These are phyloP conservation scores for Clonostachys solani DNA, from an alignment of 2,329 filamentous ascomycete genomes.

Conservation along the genomic window DNA sequence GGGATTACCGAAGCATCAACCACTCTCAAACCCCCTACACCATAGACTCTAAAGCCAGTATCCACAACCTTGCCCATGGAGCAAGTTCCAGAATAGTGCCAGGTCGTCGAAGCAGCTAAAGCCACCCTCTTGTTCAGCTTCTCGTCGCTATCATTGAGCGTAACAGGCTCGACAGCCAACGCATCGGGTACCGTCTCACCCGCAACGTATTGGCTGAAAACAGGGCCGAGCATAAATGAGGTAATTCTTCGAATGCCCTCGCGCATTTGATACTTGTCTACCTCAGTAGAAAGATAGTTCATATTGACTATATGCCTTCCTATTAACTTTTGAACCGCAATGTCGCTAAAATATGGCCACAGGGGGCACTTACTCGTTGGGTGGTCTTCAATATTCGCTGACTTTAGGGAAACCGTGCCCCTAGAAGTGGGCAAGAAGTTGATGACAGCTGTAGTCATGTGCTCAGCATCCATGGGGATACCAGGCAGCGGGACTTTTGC, in stretches of 20 bases:
- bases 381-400: slow-evolving; percentile 9
- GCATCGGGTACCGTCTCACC: slow-evolving; percentile 12
- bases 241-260: slow-evolving; percentile 12
- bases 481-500: slow-evolving; percentile 14
- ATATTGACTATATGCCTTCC: slow-evolving; percentile 7
- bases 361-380: slow-evolving; percentile 10
- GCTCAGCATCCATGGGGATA: slow-evolving; percentile 10
- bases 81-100: slow-evolving; percentile 47
- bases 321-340: not conserved
- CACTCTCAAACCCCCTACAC: slow-evolving; percentile 22
- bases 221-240: slow-evolving; percentile 12
- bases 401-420: slow-evolving; percentile 11
- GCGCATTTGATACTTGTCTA: slow-evolving; percentile 14
- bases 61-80: slow-evolving; percentile 56
- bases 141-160: slow-evolving; percentile 9
- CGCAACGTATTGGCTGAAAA: slow-evolving; percentile 9
- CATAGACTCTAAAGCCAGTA: slow-evolving; percentile 46
- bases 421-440: slow-evolving; percentile 14
- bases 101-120: slow-evolving; percentile 32
- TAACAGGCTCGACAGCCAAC: slow-evolving; percentile 7
- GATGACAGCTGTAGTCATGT: slow-evolving; percentile 13
- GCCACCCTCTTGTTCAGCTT: slow-evolving; percentile 11
- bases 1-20: slow-evolving; percentile 27
- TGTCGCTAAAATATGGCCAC: too few species aligned
- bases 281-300: slow-evolving; percentile 14